Conservation (phyloP, 78 protist genomes). For the Dictyostelium citrinum region DNA sequence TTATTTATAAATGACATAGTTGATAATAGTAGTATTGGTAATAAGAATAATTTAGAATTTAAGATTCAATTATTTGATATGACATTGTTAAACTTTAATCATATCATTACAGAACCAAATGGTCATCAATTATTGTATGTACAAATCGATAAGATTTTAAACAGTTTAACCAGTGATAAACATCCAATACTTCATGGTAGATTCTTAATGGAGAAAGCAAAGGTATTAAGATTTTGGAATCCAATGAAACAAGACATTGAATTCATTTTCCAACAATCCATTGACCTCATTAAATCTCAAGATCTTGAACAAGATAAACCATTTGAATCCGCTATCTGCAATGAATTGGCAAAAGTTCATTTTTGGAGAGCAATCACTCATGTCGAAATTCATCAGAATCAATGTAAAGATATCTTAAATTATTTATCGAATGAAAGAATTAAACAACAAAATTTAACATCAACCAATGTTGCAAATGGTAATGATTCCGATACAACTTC, state of each 20-base stretch:
- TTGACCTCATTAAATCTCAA: not conserved
- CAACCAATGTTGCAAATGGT: not conserved
- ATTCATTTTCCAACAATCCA: not conserved
- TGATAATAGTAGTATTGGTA: not conserved
- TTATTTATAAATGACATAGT: conserved; percentile 24
- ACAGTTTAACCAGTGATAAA: not conserved
- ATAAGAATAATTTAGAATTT: not conserved
- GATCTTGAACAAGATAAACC: not conserved
- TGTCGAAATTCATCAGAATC: conserved; percentile 29
- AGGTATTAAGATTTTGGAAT: conserved; percentile 7
- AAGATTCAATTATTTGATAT: conserved; percentile 30
- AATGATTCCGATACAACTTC: not conserved
- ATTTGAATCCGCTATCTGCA: not conserved
- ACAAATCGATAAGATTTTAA: conserved; percentile 13
- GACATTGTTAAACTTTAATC: not conserved
- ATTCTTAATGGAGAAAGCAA: conserved; percentile 49
- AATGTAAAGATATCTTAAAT: conserved; percentile 25
- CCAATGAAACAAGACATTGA: conserved; percentile 6
- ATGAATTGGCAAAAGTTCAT: conserved; percentile 51
- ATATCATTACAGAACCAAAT: not conserved
- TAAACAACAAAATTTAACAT: not conserved
- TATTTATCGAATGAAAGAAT: not conserved
- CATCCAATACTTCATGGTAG: conserved; percentile 27
- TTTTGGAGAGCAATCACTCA: conserved; percentile 48
- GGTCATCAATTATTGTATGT: not conserved